Conservation (phyloP, 2,329 filamentous ascomycete genomes). For the Fusarium agapanthi region DNA sequence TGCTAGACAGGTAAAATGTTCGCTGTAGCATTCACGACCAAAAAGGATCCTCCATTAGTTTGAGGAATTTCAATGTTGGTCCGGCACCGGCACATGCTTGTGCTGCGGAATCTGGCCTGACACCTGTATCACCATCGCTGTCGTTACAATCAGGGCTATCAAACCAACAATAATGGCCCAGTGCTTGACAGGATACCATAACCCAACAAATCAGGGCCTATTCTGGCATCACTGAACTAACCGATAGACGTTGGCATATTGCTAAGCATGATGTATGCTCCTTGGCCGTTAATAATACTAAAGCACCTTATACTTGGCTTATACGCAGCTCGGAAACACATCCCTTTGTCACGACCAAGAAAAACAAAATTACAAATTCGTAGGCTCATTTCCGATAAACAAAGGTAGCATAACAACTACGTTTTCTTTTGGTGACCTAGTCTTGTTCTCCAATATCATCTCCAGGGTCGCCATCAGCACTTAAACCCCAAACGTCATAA, state of each 20-base stretch:
- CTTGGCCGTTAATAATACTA: not conserved
- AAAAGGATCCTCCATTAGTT: not conserved
- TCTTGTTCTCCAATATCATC: not conserved
- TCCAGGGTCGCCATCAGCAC: not conserved
- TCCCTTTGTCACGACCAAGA: not conserved
- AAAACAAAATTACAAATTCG: not conserved
- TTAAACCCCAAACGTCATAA: not conserved
- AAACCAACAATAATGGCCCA: not conserved
- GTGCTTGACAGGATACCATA: not conserved
- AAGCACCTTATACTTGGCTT: not conserved
- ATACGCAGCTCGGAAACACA: not conserved
- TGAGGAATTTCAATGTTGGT: not conserved
- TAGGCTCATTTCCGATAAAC: not conserved
- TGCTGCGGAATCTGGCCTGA: constrained; percentile 16
- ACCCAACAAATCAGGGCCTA: not conserved
- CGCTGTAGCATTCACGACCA: not conserved
- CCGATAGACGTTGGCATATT: not conserved
- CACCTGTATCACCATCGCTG: not conserved
- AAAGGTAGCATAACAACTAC: not conserved
- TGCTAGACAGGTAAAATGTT: not conserved
- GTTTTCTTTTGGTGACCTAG: not conserved
- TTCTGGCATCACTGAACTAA: constrained; percentile 4
- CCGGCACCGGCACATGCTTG: not conserved
- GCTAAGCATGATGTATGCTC: not conserved
- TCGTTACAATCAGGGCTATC: not conserved